Conservation (phyloP, 805 yeast genomes). For the Metschnikowia picachoensis region DNA sequence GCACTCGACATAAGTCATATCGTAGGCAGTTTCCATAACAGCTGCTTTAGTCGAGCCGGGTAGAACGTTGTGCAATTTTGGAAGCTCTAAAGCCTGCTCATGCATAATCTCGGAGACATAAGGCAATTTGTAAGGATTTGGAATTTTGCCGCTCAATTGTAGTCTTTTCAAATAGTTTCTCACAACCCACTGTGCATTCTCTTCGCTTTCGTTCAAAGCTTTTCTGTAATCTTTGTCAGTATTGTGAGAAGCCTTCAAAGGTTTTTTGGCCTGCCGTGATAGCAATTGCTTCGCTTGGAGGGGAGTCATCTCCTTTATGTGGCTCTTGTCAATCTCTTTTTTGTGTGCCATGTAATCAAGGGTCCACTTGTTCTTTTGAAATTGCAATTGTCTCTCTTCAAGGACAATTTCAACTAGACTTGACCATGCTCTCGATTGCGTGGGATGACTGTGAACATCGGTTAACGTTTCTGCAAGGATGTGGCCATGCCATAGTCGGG, state of each 20-base stretch:
- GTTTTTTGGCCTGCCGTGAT: constrained; percentile 3
- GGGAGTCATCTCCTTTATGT: constrained; percentile 8
- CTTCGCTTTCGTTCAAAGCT: constrained; percentile 12
- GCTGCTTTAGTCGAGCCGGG: constrained; percentile 23
- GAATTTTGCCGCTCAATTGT: constrained; percentile 25
- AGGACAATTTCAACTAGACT: constrained; percentile 16
- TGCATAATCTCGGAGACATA: constrained; percentile 18
- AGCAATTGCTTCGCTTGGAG: constrained; percentile 11
- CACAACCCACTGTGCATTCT: constrained; percentile 19
- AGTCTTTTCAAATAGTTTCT: constrained; percentile 27
- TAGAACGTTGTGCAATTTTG: constrained; percentile 12
- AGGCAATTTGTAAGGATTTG: constrained; percentile 32
- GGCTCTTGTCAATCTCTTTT: constrained; percentile 9
- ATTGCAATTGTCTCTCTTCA: constrained; percentile 11
- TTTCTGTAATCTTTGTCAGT: constrained; percentile 14
- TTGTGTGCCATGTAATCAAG: constrained; percentile 14
- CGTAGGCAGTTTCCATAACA: constrained; percentile 29
- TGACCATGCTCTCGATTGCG: constrained; percentile 6
- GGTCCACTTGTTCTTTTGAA: constrained; percentile 19
- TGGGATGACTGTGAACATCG: constrained; percentile 4
- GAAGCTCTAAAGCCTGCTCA: constrained; percentile 11
- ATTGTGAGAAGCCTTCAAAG: neutral
- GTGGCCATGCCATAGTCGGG: constrained; percentile 12
- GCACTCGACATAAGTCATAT: constrained; percentile 28
- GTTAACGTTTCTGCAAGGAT: constrained; percentile 11